A percentile compares a stretch with the other conserved stretches of the same genome.
Conservation (phyloP, 2,329 filamentous ascomycete species). For the Aspergillus sp. region DNA sequence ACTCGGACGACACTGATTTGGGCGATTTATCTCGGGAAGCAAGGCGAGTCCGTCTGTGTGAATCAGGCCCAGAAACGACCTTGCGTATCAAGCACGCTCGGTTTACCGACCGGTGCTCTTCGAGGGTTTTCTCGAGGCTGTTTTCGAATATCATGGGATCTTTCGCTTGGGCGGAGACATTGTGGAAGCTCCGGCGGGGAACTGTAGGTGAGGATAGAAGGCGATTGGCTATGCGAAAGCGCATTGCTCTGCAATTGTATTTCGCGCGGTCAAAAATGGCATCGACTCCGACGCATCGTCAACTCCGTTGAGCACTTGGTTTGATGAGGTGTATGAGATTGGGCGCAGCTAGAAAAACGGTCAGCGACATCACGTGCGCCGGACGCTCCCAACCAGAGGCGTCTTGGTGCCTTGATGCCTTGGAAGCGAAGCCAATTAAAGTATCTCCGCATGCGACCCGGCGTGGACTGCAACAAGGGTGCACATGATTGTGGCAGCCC, state of each 20-base stretch:
- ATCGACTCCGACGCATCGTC: not conserved
- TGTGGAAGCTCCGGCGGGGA: conserved; percentile 11
- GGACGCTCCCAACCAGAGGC: not conserved
- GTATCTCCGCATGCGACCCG: not conserved
- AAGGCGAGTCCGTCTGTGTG: not conserved
- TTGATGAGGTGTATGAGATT: too few relatives aligned
- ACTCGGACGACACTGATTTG: not conserved
- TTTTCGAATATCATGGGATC: conserved; percentile 28
- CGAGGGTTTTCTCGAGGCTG: conserved; percentile 40
- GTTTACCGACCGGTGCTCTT: conserved; percentile 43
- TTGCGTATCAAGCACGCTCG: conserved; percentile 36
- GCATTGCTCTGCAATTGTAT: conserved; percentile 26
- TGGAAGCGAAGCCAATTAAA: not conserved
- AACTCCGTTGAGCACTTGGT: not conserved
- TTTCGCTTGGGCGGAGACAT: conserved; percentile 12
- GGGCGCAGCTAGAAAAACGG: not conserved
- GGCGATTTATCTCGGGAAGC: conserved; percentile 17
- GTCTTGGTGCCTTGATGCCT: not conserved
- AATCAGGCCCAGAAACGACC: conserved; percentile 18
- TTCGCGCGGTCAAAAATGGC: conserved; percentile 1
- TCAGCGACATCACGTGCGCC: not conserved
- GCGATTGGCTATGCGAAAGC: conserved; percentile 15
- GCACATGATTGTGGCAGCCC: conserved; percentile 5
- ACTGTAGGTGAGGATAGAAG: conserved; percentile 7
- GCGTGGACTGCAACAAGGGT: not conserved